phyloP scores from a whole-genome alignment of 2,329 filamentous ascomycete species.

The Sporothrix schenckii region DNA sequence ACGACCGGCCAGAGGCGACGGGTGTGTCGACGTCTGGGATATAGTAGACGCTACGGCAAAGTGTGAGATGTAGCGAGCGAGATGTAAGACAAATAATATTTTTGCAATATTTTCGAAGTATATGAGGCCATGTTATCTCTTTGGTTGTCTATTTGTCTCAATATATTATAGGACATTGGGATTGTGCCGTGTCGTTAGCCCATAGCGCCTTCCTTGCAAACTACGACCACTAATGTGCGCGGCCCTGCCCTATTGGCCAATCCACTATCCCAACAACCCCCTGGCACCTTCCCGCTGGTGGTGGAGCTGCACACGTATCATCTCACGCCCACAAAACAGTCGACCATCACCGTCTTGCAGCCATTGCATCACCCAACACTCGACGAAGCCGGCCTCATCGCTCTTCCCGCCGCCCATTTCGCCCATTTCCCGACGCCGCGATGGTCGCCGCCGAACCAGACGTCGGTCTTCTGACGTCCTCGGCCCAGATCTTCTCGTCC shows the following conservation, averaged over 20 bases:
- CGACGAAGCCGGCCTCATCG: neutral
- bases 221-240: slow-evolving; percentile 6
- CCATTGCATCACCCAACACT: neutral
- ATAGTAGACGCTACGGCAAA: neutral
- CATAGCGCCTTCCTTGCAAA: slow-evolving; percentile 4
- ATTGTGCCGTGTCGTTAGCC: neutral
- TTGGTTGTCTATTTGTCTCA: no score
- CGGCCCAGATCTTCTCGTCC: slow-evolving; percentile 57
- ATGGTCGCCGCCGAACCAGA: slow-evolving; percentile 49
- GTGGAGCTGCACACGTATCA: slow-evolving; percentile 30
- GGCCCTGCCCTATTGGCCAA: slow-evolving; percentile 22
- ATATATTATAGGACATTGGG: no score
- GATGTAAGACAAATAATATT: neutral
- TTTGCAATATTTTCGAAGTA: neutral
- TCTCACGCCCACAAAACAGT: neutral
- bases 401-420: neutral
- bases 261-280: neutral
- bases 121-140: neutral
- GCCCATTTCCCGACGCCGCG: neutral
- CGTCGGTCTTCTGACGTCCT: slow-evolving; percentile 53
- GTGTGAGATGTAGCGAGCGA: neutral
- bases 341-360: neutral
- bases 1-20: slow-evolving; percentile 28
- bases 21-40: neutral
- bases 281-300: neutral